These are phyloP conservation scores for Polyrhizophydium stewartii DNA, from an alignment of 371 early-diverging fungal genomes.

Conservation along the genomic window DNA sequence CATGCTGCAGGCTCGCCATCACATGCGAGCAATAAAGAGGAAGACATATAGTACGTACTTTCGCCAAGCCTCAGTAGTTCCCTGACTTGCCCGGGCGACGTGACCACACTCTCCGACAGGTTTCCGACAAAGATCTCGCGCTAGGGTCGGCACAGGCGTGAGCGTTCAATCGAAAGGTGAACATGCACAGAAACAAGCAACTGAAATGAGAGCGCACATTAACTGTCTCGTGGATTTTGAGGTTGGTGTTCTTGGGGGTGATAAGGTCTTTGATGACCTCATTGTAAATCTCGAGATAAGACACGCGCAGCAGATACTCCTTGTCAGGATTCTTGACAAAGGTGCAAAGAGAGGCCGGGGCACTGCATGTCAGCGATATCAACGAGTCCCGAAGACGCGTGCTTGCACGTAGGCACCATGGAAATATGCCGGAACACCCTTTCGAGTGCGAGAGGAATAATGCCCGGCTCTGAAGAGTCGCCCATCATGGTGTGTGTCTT, in stretches of 20 bases:
- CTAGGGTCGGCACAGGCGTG: not conserved
- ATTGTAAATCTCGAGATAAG: conserved; percentile 63
- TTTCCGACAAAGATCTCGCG: conserved; percentile 20
- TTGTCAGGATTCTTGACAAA: conserved; percentile 5
- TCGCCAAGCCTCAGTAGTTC: conserved; percentile 13
- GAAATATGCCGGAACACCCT: conserved; percentile 51
- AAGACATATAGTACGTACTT: no score
- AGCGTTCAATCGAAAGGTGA: not conserved
- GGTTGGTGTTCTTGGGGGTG: conserved; percentile 25
- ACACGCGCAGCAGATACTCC: conserved; percentile 40
- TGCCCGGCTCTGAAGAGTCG: conserved; percentile 49
- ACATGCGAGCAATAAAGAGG: no score
- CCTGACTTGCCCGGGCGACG: conserved; percentile 9
- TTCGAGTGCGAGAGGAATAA: conserved; percentile 24
- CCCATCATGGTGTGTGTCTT: conserved; percentile 79
- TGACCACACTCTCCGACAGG: conserved; percentile 18
- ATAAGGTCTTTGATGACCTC: conserved; percentile 44
- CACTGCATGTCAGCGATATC: no score
- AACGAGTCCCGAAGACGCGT: no score
- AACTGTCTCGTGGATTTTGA: conserved; percentile 36
- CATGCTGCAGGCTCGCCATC: no score
- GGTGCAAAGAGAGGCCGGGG: no score
- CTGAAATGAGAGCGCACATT: not conserved
- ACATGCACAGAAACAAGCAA: not conserved
- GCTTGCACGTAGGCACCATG: conserved; percentile 22